Evolutionary conservation across 1,284 basidiomycete species (phyloP), one percentile per base, ranked within the genome.

Genomic region (Rhodotorula sp.): DNA sequence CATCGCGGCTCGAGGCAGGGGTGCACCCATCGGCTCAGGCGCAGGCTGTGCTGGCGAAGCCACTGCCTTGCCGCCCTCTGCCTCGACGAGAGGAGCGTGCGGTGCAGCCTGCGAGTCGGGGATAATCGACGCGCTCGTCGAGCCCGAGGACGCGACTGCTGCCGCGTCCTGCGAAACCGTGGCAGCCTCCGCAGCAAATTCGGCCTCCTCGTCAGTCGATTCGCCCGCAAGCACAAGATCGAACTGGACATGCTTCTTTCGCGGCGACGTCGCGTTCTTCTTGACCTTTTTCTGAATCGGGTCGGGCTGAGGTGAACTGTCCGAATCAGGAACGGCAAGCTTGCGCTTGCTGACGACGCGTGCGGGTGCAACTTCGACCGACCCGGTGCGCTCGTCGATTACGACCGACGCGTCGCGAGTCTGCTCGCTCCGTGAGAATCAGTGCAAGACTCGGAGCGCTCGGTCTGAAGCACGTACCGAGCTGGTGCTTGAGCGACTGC

Each of bases 91-190:
- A 14, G 48, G 23, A 12, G 56, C 42, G 45, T n/a, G 16, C 4
- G n/a, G 58, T 42, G 56, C 19, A 0, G 53, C 64, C 63, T 72
- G 73, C 64, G 73, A 74, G 52, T 74, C 73, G 46, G 67, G 70
- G 8, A 74, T 50, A 52, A 67, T 21, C 9, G 60, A 62, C 13
- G 25, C 42, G 27, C 19, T 52, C 21, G 61, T 63, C 48, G 64
- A 61, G 34, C 46, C 56, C 2, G 65, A 54, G 23, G 64, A 68
- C 9, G 34, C 34, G 21, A 44, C 34, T 23, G 19, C 12, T 45
- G 45, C 48, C 23, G 1, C 23, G n/a, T 55, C 55, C n/a, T 12
- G 49, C 23, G 13, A 7, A 9, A 8, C 25, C 14, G 13, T 7
- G 7, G 17, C 14, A 7, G 14, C 53, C 34, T 50, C 34, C 27